Evolutionary conservation across 1,284 basidiomycete species (phyloP).

Genomic region (Anthracocystis walkeri): DNA sequence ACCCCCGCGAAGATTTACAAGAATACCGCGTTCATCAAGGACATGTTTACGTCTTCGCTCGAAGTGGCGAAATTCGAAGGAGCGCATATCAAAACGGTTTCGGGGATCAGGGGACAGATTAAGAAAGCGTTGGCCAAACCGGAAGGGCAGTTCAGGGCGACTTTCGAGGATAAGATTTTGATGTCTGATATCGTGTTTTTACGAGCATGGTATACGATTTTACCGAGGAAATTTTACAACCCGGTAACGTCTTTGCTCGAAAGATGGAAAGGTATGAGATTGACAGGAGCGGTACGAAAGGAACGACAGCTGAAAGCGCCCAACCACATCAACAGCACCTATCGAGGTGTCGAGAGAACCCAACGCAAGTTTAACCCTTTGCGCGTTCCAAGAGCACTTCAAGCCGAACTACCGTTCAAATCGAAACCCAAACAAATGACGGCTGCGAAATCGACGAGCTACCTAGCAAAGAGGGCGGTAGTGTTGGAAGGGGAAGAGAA

Average conservation of each 20-base stretch:
- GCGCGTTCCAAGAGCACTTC: constrained; percentile 87
- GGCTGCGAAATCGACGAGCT: constrained; percentile 74
- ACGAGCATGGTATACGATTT: constrained; percentile 94
- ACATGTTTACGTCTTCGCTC: constrained; percentile 92
- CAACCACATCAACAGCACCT: constrained; percentile 81
- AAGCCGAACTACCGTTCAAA: constrained; percentile 88
- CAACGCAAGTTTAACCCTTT: constrained; percentile 89
- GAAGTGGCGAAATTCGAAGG: constrained; percentile 99
- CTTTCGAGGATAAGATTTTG: constrained; percentile 97
- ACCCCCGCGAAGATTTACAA: constrained; percentile 97
- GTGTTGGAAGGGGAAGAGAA: constrained; percentile 95
- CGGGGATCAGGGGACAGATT: constrained; percentile 93
- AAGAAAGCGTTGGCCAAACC: constrained; percentile 95
- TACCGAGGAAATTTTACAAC: constrained; percentile 95
- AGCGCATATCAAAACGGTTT: constrained; percentile 92
- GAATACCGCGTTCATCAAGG: constrained; percentile 97
- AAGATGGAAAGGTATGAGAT: constrained; percentile 81
- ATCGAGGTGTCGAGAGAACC: constrained; percentile 79
- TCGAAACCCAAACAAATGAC: constrained; percentile 89
- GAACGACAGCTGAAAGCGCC: constrained; percentile 88
- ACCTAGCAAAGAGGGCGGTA: constrained; percentile 75
- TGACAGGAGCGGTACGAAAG: constrained; percentile 90
- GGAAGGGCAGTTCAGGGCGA: constrained; percentile 93
- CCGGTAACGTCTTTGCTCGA: constrained; percentile 90
- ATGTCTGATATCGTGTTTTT: constrained; percentile 97